Evolutionary conservation across 1,284 basidiomycete species (phyloP), one percentile per base, ranked within the genome.

Genomic region (Farysia itapuensis): DNA sequence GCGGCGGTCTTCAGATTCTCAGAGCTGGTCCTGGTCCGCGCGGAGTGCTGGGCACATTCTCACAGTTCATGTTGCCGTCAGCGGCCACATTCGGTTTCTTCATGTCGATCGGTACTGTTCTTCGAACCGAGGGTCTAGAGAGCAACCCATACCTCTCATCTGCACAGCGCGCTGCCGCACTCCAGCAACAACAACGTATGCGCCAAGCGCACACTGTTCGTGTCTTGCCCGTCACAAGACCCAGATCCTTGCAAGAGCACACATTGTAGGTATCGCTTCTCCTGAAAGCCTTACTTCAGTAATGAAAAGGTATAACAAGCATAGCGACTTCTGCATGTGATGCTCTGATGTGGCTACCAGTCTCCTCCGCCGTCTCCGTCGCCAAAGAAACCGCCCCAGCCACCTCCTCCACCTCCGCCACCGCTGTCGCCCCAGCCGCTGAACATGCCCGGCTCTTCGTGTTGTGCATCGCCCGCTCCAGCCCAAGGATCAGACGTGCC

Each of bases 71-170:
- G 72, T 50, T 64, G 7, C 68, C 67, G 13, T 70, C 66, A 2
- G 72, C 57, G 3, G 72, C 72, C 2, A 74, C 72, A 14, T 74
- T 74, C 26, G 72, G 71, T 22, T 73, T 67, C 52, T 67, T 72
- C 57, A 72, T 71, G 69, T 66, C 67, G 19, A 72, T 74, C 45
- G 71, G 71, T 35, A 66, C 70, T 9, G 71, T 74, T 12, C 46
- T 74, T 19, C 57, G 71, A 33, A 72, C 70, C 11, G 71, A 74
- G 22, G 57, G 57, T 0, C 26, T 60, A 12, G 57, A 60, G 23
- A 39, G 26, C 7, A 60, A 53, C 32, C 36, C 43, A 4, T 37
- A 54, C 26, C n/a, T 54, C 19, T 39, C 57, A 18, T 28, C 57
- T 13, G 41, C 33, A 5, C 57, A 60, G 40, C 34, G 57, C 15